A percentile compares a stretch with the other conserved stretches of the same genome.
phyloP scores from a whole-genome alignment of 2,329 filamentous ascomycete species.

The Colletotrichum sp. region DNA sequence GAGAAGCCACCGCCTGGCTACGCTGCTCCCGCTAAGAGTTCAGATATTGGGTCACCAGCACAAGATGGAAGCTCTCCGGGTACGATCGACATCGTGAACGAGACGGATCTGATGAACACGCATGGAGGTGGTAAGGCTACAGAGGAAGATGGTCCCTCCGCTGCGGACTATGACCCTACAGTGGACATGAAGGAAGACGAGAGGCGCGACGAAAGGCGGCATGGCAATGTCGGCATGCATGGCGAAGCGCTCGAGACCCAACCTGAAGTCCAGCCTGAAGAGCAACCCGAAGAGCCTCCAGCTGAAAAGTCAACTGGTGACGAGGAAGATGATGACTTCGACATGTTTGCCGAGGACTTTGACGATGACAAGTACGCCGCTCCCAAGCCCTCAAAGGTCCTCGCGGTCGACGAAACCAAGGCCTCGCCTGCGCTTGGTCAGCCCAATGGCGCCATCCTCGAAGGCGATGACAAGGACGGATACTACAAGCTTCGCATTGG shows the following conservation, averaged over 20 bases:
- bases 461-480: conserved; percentile 92
- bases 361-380: conserved; percentile 70
- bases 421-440: conserved; percentile 48
- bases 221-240: conserved; percentile 59
- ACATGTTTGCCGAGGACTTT: conserved; percentile 91
- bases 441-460: conserved; percentile 77
- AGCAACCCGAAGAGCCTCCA: conserved; percentile 33
- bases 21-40: conserved; percentile 26
- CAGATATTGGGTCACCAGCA: conserved; percentile 47
- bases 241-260: conserved; percentile 40
- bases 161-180: conserved; percentile 90
- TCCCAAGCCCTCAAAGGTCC: conserved; percentile 46
- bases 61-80: conserved; percentile 61
- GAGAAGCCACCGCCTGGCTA: conserved; percentile 26
- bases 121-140: conserved; percentile 47
- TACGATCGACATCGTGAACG: conserved; percentile 68
- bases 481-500: conserved; percentile 96
- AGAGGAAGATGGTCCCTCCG: conserved; percentile 79
- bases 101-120: conserved; percentile 70
- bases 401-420: conserved; percentile 50
- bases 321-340: conserved; percentile 75
- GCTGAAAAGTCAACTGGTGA: conserved; percentile 40
- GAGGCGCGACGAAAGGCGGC: conserved; percentile 70
- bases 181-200: conserved; percentile 88
- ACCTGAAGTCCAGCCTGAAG: conserved; percentile 32